Evolutionary conservation across 495 filamentous ascomycete genomes (phyloP).

Genomic region (Aspergillus diversus): DNA sequence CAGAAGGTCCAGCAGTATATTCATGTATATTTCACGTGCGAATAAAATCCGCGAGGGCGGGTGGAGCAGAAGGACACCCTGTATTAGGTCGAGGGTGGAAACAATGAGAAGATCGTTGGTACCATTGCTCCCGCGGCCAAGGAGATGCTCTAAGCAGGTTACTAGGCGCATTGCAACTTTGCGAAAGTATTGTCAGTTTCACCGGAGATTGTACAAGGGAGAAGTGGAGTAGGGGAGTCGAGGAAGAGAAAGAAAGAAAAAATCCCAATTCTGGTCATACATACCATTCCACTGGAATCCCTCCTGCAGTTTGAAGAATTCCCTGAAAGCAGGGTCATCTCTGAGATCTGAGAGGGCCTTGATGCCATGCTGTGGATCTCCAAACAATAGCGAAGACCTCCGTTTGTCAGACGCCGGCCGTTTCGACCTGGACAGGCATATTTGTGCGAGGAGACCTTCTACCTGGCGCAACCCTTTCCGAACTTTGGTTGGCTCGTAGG

Average conservation of each 20-base stretch:
- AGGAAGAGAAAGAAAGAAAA: background rate
- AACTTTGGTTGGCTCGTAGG: slow-evolving; percentile 85
- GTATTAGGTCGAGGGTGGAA: slow-evolving; percentile 84
- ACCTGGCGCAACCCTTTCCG: slow-evolving; percentile 93
- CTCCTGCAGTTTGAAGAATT: slow-evolving; percentile 96
- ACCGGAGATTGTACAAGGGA: background rate
- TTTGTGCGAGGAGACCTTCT: slow-evolving; percentile 93
- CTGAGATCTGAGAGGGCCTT: slow-evolving; percentile 71
- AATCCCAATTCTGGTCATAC: slow-evolving; percentile 15
- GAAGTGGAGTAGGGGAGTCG: background rate
- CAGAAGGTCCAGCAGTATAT: slow-evolving; percentile 91
- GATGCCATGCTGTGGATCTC: slow-evolving; percentile 47
- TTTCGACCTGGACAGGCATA: slow-evolving; percentile 75
- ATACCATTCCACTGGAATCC: slow-evolving; percentile 95
- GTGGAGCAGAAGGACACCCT: slow-evolving; percentile 88
- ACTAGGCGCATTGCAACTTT: slow-evolving; percentile 83
- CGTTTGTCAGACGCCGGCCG: slow-evolving; percentile 47
- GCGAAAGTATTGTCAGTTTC: slow-evolving; percentile 4
- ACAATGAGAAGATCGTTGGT: slow-evolving; percentile 90
- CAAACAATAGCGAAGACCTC: slow-evolving; percentile 41
- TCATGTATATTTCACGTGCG: slow-evolving; percentile 91
- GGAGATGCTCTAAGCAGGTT: slow-evolving; percentile 81
- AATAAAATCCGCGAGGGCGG: slow-evolving; percentile 90
- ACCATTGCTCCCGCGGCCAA: slow-evolving; percentile 76
- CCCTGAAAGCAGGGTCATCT: slow-evolving; percentile 88